Evolutionary conservation across 768 basidiomycete genomes (phyloP).

Genomic region (Trametes maxima): DNA sequence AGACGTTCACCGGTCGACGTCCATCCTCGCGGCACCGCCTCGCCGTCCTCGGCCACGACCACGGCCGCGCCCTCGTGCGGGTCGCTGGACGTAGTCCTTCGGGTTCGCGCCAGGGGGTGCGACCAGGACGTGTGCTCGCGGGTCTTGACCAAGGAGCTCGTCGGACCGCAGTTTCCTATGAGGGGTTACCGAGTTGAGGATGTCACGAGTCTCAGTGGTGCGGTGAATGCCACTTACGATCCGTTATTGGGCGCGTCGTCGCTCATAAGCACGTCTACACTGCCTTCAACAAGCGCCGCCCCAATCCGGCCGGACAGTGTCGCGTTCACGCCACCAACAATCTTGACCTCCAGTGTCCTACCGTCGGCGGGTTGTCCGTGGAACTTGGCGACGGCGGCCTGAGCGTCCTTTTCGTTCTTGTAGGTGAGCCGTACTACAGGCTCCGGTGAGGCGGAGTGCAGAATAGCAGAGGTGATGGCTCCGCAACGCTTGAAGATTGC

Average conservation of each 20-base stretch:
- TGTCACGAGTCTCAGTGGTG: background rate
- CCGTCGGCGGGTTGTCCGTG: conserved; percentile 84
- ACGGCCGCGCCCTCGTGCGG: conserved; percentile 31
- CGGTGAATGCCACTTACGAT: conserved; percentile 50
- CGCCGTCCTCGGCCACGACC: conserved; percentile 32
- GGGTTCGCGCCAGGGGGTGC: conserved; percentile 69
- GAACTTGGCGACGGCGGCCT: conserved; percentile 71
- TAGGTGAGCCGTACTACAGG: conserved; percentile 72
- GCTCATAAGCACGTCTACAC: conserved; percentile 60
- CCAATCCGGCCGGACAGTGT: conserved; percentile 58
- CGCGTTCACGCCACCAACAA: conserved; percentile 60
- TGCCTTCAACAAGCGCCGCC: conserved; percentile 46
- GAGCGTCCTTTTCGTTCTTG: conserved; percentile 62
- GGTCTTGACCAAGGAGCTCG: conserved; percentile 60
- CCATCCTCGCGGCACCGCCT: conserved; percentile 49
- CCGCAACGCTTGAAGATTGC: conserved; percentile 87
- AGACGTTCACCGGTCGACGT: conserved; percentile 46
- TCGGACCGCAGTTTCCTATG: conserved; percentile 88
- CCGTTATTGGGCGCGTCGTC: conserved; percentile 40
- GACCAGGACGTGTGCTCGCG: conserved; percentile 69
- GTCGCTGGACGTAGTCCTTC: conserved; percentile 48
- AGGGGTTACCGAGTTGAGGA: background rate
- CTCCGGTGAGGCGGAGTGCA: conserved; percentile 37
- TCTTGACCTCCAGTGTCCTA: conserved; percentile 62
- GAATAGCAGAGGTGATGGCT: conserved; percentile 50